These are phyloP conservation scores for Fomes fomentarius DNA, from an alignment of 1,284 basidiomycete species.

Conservation along the genomic window DNA sequence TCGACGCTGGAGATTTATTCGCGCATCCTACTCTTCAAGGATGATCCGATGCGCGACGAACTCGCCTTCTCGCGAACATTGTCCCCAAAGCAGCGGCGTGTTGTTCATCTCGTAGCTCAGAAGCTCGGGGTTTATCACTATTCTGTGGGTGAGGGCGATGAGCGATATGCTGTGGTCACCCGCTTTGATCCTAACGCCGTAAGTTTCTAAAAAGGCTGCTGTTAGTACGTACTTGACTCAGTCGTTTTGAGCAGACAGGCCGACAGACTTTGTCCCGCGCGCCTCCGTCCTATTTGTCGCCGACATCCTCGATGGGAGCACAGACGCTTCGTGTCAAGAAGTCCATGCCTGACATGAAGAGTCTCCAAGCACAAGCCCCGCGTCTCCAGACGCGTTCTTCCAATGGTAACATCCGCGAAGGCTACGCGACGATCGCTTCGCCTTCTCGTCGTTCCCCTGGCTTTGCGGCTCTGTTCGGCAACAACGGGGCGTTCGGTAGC, in stretches of 20 bases:
- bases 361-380: slow-evolving; percentile 78
- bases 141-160: slow-evolving; percentile 91
- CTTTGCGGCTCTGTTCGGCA: slow-evolving; percentile 54
- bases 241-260: slow-evolving; percentile 7
- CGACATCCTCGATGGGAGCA: slow-evolving; percentile 52
- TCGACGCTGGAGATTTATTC: slow-evolving; percentile 97
- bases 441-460: slow-evolving; percentile 75
- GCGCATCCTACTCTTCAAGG: slow-evolving; percentile 95
- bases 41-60: slow-evolving; percentile 97
- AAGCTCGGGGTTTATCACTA: slow-evolving; percentile 95
- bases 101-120: slow-evolving; percentile 95
- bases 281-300: slow-evolving; percentile 70
- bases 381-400: slow-evolving; percentile 84
- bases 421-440: slow-evolving; percentile 87
- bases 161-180: slow-evolving; percentile 92
- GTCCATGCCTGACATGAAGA: slow-evolving; percentile 95
- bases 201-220: slow-evolving; percentile 25
- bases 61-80: slow-evolving; percentile 92
- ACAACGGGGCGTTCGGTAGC: slow-evolving; percentile 46
- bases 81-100: slow-evolving; percentile 83
- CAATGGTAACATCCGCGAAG: slow-evolving; percentile 89
- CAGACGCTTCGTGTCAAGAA: slow-evolving; percentile 85
- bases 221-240: slow-evolving; percentile 12
- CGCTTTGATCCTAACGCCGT: slow-evolving; percentile 80
- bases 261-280: slow-evolving; percentile 72